Evolutionary conservation across 164 flowering plant species (phyloP).

Genomic region (Chloranthus sessilifolius): DNA sequence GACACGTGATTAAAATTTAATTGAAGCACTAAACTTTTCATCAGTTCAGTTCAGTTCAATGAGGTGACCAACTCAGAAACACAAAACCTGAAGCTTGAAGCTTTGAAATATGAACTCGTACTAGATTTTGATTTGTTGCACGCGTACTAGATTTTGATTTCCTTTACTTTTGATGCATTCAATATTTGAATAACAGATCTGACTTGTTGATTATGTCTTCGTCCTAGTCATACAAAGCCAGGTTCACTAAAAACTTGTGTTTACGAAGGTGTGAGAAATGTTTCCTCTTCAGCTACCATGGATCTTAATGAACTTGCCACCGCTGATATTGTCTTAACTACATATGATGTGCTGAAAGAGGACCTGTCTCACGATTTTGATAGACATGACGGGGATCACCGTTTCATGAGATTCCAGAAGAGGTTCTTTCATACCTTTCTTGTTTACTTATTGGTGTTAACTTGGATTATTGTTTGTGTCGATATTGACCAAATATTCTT

Average conservation of each 20-base stretch:
- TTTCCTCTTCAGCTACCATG: constrained; percentile 40
- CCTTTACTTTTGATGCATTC: neutral
- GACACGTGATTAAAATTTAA: too few relatives aligned
- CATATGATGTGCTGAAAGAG: constrained; percentile 91
- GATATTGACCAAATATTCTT: too few relatives aligned
- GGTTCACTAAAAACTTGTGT: constrained; percentile 65
- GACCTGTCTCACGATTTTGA: constrained; percentile 90
- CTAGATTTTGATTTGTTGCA: too few relatives aligned
- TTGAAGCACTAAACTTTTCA: too few relatives aligned
- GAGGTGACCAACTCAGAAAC: too few relatives aligned
- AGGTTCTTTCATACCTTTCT: constrained; percentile 38
- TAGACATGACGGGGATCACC: constrained; percentile 90
- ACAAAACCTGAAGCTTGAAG: too few relatives aligned
- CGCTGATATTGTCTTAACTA: constrained; percentile 88
- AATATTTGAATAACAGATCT: constrained; percentile 10
- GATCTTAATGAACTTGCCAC: constrained; percentile 54
- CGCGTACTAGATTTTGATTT: neutral
- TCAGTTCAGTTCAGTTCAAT: too few relatives aligned
- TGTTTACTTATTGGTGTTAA: too few relatives aligned
- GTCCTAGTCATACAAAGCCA: constrained; percentile 64
- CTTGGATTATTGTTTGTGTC: too few relatives aligned
- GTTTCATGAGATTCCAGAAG: constrained; percentile 78
- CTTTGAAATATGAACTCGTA: too few relatives aligned
- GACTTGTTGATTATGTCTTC: constrained; percentile 3
- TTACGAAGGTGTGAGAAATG: constrained; percentile 76